These are phyloP conservation scores for Phytophthora nicotianae DNA, from an alignment of 352 stramenopile genomes.

Conservation along the genomic window DNA sequence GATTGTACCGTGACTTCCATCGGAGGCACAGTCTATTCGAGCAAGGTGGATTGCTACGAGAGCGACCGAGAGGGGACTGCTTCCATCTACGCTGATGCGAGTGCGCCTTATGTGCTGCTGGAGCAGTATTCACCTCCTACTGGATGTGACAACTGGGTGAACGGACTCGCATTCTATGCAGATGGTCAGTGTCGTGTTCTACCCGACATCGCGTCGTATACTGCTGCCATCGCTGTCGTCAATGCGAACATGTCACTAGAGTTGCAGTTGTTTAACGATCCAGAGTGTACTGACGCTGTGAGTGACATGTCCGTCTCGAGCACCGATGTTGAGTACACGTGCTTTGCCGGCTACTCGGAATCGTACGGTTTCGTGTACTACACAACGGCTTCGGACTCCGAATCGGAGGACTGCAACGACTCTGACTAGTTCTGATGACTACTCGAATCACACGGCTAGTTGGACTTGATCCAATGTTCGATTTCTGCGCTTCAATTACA, in stretches of 20 bases:
- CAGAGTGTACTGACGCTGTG: conserved; percentile 7
- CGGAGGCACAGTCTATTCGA: conserved; percentile 10
- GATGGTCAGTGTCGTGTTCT: conserved; percentile 22
- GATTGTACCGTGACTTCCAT: conserved; percentile 4
- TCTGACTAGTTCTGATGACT: not conserved
- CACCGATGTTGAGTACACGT: conserved; percentile 19
- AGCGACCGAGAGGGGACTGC: conserved; percentile 12
- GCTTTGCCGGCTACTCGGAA: conserved; percentile 21
- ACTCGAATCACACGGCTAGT: not conserved
- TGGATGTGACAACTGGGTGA: conserved; percentile 17
- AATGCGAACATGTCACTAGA: conserved; percentile 15
- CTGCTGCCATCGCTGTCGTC: conserved; percentile 14
- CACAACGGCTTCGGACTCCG: conserved; percentile 4
- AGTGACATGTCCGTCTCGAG: conserved; percentile 11
- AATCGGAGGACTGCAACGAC: conserved; percentile 1
- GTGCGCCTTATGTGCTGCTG: conserved; percentile 25
- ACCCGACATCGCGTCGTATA: conserved; percentile 13
- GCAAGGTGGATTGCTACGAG: conserved; percentile 21
- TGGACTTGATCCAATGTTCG: no score
- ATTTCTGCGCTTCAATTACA: no score
- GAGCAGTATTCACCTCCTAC: conserved; percentile 25
- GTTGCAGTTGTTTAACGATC: conserved; percentile 20
- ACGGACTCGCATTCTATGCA: conserved; percentile 25
- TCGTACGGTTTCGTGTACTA: conserved; percentile 30
- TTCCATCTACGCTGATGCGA: conserved; percentile 10